Evolutionary conservation across 2,329 filamentous ascomycete species (phyloP).

Genomic region (Apiospora koreana): DNA sequence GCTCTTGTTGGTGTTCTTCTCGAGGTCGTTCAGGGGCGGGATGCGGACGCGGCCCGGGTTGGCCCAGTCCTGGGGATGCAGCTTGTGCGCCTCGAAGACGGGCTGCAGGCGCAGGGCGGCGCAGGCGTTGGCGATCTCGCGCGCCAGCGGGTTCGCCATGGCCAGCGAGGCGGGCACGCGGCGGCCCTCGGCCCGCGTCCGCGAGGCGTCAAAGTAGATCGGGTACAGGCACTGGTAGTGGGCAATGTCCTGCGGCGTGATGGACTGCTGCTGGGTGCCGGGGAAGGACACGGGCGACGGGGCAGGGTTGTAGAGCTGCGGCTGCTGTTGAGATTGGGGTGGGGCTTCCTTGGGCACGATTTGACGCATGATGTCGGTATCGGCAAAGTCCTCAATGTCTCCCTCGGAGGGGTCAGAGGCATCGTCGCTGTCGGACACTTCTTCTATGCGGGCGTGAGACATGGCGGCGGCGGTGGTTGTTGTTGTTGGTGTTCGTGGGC

Average conservation of each 20-base stretch:
- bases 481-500: neutral
- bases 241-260: conserved; percentile 62
- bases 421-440: conserved; percentile 72
- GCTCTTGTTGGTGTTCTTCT: conserved; percentile 31
- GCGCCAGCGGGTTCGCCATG: conserved; percentile 81
- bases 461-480: conserved; percentile 56
- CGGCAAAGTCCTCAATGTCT: conserved; percentile 69
- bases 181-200: conserved; percentile 76
- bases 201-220: conserved; percentile 84
- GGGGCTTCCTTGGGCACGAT: conserved; percentile 35
- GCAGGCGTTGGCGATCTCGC: conserved; percentile 87
- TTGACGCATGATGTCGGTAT: conserved; percentile 57
- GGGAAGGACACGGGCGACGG: conserved; percentile 18
- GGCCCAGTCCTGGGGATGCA: conserved; percentile 95
- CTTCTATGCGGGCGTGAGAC: conserved; percentile 89
- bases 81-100: conserved; percentile 87
- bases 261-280: conserved; percentile 31
- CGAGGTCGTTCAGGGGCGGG: conserved; percentile 46
- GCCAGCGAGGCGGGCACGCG: conserved; percentile 74
- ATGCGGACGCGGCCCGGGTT: conserved; percentile 92
- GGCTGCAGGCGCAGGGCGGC: conserved; percentile 69
- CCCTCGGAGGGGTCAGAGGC: conserved; percentile 84
- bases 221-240: conserved; percentile 91
- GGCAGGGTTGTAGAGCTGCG: conserved; percentile 21
- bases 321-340: conserved; percentile 26